Conservation (phyloP, 352 stramenopile species). For the Phytophthora aleatoria region DNA sequence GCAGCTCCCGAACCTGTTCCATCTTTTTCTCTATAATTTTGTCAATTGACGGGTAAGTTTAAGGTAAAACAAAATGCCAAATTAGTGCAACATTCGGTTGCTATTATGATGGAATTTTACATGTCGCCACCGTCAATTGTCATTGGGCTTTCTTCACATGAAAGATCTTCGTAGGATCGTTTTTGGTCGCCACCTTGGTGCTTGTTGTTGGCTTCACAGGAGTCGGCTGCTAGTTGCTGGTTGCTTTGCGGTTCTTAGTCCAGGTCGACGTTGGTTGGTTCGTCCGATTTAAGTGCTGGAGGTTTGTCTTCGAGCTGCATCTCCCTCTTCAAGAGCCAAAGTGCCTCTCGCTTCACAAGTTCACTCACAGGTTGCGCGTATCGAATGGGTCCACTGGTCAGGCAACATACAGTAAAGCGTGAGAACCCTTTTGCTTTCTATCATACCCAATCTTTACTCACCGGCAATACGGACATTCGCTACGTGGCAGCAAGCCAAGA, state of each 20-base stretch:
- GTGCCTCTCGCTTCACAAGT: constrained; percentile 23
- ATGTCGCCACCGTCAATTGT: not conserved
- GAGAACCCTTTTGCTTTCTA: not conserved
- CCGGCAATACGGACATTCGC: constrained; percentile 36
- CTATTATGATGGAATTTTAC: not conserved
- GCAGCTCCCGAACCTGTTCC: constrained; percentile 37
- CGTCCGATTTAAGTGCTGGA: not conserved
- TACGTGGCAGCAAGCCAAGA: constrained; percentile 23
- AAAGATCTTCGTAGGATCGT: not conserved
- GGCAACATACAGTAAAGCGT: not conserved
- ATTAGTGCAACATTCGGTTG: not conserved
- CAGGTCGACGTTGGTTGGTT: not conserved
- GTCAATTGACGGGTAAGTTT: not conserved
- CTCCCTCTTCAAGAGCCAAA: constrained; percentile 13
- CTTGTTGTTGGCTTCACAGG: not conserved
- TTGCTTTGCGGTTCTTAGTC: not conserved
- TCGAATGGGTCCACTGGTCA: constrained; percentile 20
- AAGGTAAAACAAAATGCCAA: not conserved
- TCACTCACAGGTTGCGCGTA: constrained; percentile 16
- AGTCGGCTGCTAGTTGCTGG: not conserved
- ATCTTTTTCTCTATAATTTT: constrained; percentile 13
- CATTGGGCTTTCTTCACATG: not conserved
- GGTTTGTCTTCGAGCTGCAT: constrained; percentile 16
- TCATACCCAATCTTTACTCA: not conserved
- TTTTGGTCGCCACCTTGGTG: not conserved